Conservation (phyloP, 257 asterid species). For the Solanum megistacrolobum region DNA sequence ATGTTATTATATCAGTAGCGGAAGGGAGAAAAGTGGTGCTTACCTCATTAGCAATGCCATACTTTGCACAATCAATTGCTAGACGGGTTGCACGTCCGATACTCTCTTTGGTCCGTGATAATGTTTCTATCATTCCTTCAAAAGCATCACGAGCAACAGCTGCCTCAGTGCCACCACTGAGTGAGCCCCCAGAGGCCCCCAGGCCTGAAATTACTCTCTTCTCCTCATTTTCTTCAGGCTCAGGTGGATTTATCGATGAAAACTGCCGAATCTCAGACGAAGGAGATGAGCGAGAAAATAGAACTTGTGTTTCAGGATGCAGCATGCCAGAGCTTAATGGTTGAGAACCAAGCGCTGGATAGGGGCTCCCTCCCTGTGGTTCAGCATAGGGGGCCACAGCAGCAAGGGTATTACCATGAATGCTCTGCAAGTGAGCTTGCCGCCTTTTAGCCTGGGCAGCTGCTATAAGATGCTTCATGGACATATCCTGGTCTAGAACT, state of each 20-base stretch:
- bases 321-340: constrained; percentile 39
- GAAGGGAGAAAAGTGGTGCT: not conserved
- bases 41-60: constrained; percentile 94
- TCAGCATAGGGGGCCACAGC: constrained; percentile 35
- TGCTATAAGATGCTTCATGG: constrained; percentile 87
- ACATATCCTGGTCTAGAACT: constrained; percentile 37
- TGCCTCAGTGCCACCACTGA: constrained; percentile 93
- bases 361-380: constrained; percentile 35
- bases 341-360: constrained; percentile 34
- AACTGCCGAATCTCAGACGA: constrained; percentile 40
- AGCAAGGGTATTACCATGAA: constrained; percentile 29
- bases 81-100: constrained; percentile 98
- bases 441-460: constrained; percentile 90
- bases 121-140: constrained; percentile 98
- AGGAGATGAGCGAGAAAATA: constrained; percentile 38
- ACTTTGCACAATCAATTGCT: constrained; percentile 97
- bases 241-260: constrained; percentile 43
- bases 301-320: constrained; percentile 35
- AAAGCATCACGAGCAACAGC: constrained; percentile 99
- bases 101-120: constrained; percentile 97
- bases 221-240: constrained; percentile 52
- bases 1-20: not conserved
- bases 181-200: constrained; percentile 57
- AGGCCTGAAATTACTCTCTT: constrained; percentile 59
- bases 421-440: constrained; percentile 48